phyloP scores from a whole-genome alignment of 495 filamentous ascomycete genomes.

The Parachaetomium inaequale region DNA sequence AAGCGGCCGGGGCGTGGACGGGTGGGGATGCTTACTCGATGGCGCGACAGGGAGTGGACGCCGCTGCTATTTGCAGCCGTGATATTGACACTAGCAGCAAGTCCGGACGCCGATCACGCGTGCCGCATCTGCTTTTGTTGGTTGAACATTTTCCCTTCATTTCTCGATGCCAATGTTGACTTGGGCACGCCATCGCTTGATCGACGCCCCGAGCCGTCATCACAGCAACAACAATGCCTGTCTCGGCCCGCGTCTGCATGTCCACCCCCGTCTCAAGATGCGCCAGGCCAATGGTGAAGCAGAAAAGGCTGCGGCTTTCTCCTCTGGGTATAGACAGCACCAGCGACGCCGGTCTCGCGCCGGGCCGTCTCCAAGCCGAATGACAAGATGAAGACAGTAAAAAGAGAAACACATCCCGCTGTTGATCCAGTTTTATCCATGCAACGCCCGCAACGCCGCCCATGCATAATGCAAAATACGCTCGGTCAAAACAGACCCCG shows the following conservation, averaged over 20 bases:
- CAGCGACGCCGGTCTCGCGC: neutral
- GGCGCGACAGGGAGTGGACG: neutral
- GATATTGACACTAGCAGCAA: neutral
- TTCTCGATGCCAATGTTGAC: neutral
- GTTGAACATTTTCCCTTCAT: neutral
- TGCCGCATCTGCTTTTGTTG: neutral
- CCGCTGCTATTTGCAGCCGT: conserved; percentile 4
- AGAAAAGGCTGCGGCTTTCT: neutral
- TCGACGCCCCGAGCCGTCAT: neutral
- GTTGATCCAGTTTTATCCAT: neutral
- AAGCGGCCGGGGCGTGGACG: neutral
- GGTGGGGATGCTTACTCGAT: conserved; percentile 7
- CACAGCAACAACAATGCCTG: neutral
- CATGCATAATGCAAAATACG: no score
- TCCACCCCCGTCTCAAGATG: neutral
- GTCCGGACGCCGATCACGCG: neutral
- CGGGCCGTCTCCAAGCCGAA: conserved; percentile 1
- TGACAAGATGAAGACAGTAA: conserved; percentile 2
- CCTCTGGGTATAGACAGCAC: conserved; percentile 11
- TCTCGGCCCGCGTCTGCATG: neutral
- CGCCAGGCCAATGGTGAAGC: neutral
- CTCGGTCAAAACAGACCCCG: no score
- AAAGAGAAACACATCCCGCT: neutral
- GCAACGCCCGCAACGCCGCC: neutral
- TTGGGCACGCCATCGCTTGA: neutral